Evolutionary conservation across 805 yeast genomes (phyloP), one percentile per base, ranked within the genome.

Genomic region (Candida argentea): DNA sequence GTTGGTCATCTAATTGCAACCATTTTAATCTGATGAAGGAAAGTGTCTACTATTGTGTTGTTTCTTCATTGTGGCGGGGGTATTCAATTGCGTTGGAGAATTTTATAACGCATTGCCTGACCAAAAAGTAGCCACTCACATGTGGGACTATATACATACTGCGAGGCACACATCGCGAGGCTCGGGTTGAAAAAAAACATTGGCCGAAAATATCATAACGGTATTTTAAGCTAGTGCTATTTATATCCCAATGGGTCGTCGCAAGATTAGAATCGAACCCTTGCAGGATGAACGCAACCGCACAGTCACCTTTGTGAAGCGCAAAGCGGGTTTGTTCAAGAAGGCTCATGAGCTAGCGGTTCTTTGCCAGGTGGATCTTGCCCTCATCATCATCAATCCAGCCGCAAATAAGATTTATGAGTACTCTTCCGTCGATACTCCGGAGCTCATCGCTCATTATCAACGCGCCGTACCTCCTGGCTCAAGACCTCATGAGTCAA

Each of bases 261-360:
- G 96, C 61, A 91, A 89, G 55, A 89, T 89, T 39, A 91, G 82
- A 37, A 89, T 89, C 43, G 76, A 83, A 55, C 97, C 97, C 20
- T 76, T 89, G 34, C 62, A 75, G 8, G 95, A 89, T 43, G 96
- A 89, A 52, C 66, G 97, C 32, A 89, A 86, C 55, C 55, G 83
- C 32, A 73, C 81, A 4, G 83, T 77, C 16, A 89, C 98, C 0
- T 91, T 89, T 52, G 84, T 84, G 37, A 89, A 89, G 55, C 71
- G 98, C 31, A 89, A 89, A 52, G 93, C 94, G 0, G 98, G 98
- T 2, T 63, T 89, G 18, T 87, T 91, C 56, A 82, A 82, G 46
- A 81, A 80, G 51, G 89, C 89, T 2, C 81, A 80, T 48, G 91
- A 81, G 52, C 64, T 91, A 31, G 76, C 95, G 1, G 89, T 89